Percentiles rank a stretch among this genome's conserved stretches.
These are phyloP conservation scores for Rhizopogon vesiculosus DNA, from an alignment of 768 basidiomycete species.

Conservation along the genomic window DNA sequence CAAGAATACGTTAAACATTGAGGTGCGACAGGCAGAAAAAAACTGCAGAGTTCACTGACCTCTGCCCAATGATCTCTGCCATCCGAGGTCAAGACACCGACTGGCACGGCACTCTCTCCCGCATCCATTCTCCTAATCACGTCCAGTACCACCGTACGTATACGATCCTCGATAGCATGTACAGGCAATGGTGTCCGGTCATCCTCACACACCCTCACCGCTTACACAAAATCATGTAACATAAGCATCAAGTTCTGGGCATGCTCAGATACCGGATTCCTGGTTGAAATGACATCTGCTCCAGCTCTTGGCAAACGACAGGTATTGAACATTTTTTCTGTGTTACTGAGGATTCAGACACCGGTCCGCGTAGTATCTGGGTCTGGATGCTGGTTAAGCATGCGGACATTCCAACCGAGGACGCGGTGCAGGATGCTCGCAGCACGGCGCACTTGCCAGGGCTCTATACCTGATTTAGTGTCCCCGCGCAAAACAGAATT, in stretches of 20 bases:
- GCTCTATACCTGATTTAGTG: constrained; percentile 41
- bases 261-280: constrained; percentile 37
- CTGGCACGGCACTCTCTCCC: constrained; percentile 54
- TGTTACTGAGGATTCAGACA: constrained; percentile 61
- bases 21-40: not conserved
- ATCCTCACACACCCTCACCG: constrained; percentile 59
- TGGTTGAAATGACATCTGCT: constrained; percentile 60
- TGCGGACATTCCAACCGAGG: no score
- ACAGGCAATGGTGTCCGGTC: constrained; percentile 28
- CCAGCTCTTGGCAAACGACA: constrained; percentile 66
- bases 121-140: constrained; percentile 43
- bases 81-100: constrained; percentile 55
- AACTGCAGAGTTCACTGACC: constrained; percentile 35
- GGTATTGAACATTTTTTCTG: constrained; percentile 66
- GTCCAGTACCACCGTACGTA: constrained; percentile 50
- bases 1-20: not conserved
- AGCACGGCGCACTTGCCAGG: no score
- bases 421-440: no score
- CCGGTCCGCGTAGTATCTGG: constrained; percentile 73
- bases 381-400: no score
- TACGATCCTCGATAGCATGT: constrained; percentile 38
- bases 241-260: constrained; percentile 49
- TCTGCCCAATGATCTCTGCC: constrained; percentile 76
- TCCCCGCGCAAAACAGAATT: constrained; percentile 21
- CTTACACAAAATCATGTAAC: constrained; percentile 75